Percentiles rank a stretch among this genome's conserved stretches.
These are phyloP conservation scores for Blastobotrys apis DNA, from an alignment of 1,139 yeast genomes.

Conservation along the genomic window DNA sequence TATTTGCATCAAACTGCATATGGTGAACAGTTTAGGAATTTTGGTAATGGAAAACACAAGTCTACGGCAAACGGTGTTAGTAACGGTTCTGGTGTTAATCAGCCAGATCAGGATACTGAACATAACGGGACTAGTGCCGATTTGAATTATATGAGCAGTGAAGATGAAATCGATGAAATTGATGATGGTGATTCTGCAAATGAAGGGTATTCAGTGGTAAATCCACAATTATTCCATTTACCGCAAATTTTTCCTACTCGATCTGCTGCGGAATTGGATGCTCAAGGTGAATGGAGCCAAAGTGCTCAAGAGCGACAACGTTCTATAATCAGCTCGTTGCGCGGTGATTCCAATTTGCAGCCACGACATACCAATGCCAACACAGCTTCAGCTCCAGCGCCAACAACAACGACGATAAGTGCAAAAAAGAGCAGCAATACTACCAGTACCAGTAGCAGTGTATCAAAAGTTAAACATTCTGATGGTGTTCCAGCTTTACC, in stretches of 20 bases:
- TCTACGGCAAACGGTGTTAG: not conserved
- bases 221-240: slow-evolving; percentile 18
- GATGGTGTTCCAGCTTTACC: not conserved
- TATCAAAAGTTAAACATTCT: not conserved
- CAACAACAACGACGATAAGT: not conserved
- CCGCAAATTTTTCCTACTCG: slow-evolving; percentile 29
- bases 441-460: not conserved
- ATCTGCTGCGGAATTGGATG: slow-evolving; percentile 26
- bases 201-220: slow-evolving; percentile 8
- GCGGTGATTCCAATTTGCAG: no score
- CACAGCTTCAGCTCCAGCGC: not conserved
- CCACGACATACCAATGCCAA: not conserved
- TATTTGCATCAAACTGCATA: slow-evolving; percentile 29
- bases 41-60: not conserved
- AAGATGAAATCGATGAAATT: slow-evolving; percentile 2
- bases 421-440: not conserved
- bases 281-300: slow-evolving; percentile 20
- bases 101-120: not conserved
- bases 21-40: slow-evolving; percentile 25
- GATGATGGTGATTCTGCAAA: slow-evolving; percentile 5
- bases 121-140: not conserved
- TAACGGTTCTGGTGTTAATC: not conserved
- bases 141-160: not conserved
- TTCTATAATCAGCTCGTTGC: no score
- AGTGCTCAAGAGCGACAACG: no score